A percentile compares a stretch with the other conserved stretches of the same genome.
Conservation (phyloP, 108 stramenopile species). For the Skeletonema grethae region DNA sequence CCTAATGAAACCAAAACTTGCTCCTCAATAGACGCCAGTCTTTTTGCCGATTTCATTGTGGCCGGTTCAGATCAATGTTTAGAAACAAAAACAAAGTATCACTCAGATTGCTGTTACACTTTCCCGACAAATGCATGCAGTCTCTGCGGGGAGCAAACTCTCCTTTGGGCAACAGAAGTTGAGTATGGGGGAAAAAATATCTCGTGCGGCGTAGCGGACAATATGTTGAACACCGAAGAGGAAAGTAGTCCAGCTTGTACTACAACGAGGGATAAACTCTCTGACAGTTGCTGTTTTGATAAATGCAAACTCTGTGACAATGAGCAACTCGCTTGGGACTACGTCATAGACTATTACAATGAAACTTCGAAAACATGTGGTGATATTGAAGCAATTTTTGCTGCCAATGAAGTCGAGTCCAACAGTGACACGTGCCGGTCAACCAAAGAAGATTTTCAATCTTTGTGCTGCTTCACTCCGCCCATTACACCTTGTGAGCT, state of each 20-base stretch:
- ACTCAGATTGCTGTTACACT: constrained; percentile 36
- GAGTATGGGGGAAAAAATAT: constrained; percentile 28
- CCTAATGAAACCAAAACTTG: constrained; percentile 21
- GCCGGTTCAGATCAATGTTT: constrained; percentile 31
- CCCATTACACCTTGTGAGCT: constrained; percentile 40
- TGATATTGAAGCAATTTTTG: constrained; percentile 43
- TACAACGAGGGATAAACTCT: constrained; percentile 23
- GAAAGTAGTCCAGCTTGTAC: constrained; percentile 27
- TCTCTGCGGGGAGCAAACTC: constrained; percentile 32
- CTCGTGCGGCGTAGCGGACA: constrained; percentile 33
- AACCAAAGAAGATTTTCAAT: constrained; percentile 35
- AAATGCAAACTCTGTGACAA: constrained; percentile 45
- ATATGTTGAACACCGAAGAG: constrained; percentile 40
- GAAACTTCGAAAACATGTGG: constrained; percentile 44
- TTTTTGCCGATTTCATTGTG: constrained; percentile 39
- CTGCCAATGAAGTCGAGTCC: constrained; percentile 29
- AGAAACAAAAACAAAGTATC: constrained; percentile 28
- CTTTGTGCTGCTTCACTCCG: constrained; percentile 40
- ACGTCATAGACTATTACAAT: constrained; percentile 18
- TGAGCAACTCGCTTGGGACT: constrained; percentile 47
- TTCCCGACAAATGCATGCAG: constrained; percentile 41
- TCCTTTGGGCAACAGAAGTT: constrained; percentile 39
- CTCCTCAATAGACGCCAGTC: constrained; percentile 42
- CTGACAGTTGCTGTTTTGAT: constrained; percentile 44
- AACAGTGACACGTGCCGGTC: constrained; percentile 26